phyloP scores from a whole-genome alignment of 176 grass and related monocot species.

The Eleusine indica region DNA sequence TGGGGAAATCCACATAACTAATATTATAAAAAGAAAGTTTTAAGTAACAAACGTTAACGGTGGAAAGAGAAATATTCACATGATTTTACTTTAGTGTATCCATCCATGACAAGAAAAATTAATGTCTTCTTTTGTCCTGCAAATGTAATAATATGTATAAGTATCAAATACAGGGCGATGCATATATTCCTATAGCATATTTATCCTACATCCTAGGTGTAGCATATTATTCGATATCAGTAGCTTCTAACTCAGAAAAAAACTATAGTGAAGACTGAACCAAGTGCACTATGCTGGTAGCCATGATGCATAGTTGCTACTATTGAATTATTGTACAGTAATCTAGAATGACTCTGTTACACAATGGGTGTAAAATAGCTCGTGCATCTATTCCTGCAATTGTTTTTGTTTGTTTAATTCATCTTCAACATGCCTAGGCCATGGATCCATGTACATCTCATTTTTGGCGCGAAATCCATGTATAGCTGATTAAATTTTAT shows the following conservation, averaged over 20 bases:
- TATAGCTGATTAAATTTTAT: conserved; percentile 25
- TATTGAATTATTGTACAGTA: not conserved
- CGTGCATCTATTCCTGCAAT: conserved; percentile 4
- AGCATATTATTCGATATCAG: not conserved
- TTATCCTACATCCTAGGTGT: not conserved
- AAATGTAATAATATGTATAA: not conserved
- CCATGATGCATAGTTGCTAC: not conserved
- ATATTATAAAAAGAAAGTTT: not conserved
- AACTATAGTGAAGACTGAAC: not conserved
- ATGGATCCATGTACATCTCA: not conserved
- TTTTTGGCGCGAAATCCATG: not conserved
- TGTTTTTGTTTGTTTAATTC: conserved; percentile 5
- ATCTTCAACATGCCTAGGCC: not conserved
- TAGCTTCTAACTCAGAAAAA: not conserved
- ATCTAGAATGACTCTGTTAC: not conserved
- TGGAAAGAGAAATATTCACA: not conserved
- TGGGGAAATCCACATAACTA: not conserved
- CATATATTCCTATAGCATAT: not conserved
- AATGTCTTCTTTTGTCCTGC: not conserved
- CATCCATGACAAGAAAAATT: not conserved
- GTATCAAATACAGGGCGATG: not conserved
- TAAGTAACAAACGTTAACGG: not conserved
- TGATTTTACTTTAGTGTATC: not conserved
- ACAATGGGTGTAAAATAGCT: not conserved
- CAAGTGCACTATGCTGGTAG: not conserved